phyloP scores from a whole-genome alignment of 257 asterid genomes.

The Petrea volubilis region DNA sequence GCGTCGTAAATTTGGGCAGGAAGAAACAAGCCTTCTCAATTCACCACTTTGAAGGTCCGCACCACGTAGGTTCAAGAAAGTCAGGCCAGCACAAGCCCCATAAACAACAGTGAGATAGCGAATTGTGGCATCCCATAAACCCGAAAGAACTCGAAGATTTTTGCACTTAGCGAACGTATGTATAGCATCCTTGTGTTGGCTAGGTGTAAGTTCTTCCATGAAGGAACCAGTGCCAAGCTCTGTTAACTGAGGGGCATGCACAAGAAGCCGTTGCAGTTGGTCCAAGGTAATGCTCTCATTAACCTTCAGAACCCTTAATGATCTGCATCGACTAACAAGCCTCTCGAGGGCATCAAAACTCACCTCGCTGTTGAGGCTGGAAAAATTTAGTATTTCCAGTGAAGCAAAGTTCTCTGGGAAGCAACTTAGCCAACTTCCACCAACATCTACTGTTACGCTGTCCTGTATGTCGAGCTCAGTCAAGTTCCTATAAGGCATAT shows the following conservation, averaged over 20 bases:
- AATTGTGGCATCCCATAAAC: constrained; percentile 62
- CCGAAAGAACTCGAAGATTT: constrained; percentile 62
- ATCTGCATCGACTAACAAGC: constrained; percentile 71
- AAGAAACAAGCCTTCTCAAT: constrained; percentile 52
- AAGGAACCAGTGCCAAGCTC: constrained; percentile 87
- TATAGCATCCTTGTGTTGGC: constrained; percentile 47
- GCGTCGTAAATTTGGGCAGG: constrained; percentile 74
- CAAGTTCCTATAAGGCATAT: constrained; percentile 59
- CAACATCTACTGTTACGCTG: constrained; percentile 55
- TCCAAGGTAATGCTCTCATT: constrained; percentile 58
- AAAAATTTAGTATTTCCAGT: constrained; percentile 70
- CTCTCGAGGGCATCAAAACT: constrained; percentile 70
- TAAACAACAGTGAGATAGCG: constrained; percentile 59
- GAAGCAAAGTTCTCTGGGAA: constrained; percentile 76
- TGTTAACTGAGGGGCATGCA: constrained; percentile 51
- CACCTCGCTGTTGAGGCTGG: constrained; percentile 64
- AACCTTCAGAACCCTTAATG: constrained; percentile 71
- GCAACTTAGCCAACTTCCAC: constrained; percentile 75
- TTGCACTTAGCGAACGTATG: constrained; percentile 52
- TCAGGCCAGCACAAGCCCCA: constrained; percentile 64
- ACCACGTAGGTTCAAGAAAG: constrained; percentile 71
- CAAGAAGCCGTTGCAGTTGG: constrained; percentile 61
- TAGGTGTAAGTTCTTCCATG: constrained; percentile 55
- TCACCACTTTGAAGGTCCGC: constrained; percentile 64
- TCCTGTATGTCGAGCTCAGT: constrained; percentile 88